Evolutionary conservation across 1,284 basidiomycete genomes (phyloP).

Genomic region (Moesziomyces aphidis): DNA sequence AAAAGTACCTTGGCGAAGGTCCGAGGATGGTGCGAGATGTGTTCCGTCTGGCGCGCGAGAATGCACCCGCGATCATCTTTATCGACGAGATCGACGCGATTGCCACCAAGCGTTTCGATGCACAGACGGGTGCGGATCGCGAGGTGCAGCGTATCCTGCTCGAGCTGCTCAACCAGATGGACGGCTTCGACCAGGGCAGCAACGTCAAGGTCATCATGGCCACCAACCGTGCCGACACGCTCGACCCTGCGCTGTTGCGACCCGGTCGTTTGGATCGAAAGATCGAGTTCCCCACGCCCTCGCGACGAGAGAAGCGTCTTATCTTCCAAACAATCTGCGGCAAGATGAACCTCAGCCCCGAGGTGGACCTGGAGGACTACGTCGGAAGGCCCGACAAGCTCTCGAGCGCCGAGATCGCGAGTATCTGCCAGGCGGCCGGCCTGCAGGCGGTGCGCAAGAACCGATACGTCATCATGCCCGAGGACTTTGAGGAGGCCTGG

Average conservation of each 20-base stretch:
- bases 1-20: conserved; percentile 99
- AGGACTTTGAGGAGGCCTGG: conserved; percentile 83
- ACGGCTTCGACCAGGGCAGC: conserved; percentile 98
- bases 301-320: conserved; percentile 91
- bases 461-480: conserved; percentile 93
- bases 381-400: conserved; percentile 96
- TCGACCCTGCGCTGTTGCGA: conserved; percentile 90
- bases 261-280: conserved; percentile 98
- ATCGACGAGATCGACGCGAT: conserved; percentile 99
- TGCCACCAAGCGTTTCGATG: conserved; percentile 99
- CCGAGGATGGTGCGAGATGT: conserved; percentile 99
- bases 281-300: conserved; percentile 97
- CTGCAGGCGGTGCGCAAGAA: conserved; percentile 98
- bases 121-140: conserved; percentile 97
- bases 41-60: conserved; percentile 96
- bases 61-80: conserved; percentile 98
- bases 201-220: conserved; percentile 83
- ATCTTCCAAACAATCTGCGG: conserved; percentile 98
- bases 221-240: conserved; percentile 67
- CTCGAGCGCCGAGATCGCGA: conserved; percentile 93
- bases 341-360: conserved; percentile 98
- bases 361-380: conserved; percentile 98
- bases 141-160: conserved; percentile 99
- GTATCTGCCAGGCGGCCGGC: conserved; percentile 96
- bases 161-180: conserved; percentile 99